Base-by-base conservation (phyloP, 202 grass and related monocot species). In the Setaria viridis region DNA sequence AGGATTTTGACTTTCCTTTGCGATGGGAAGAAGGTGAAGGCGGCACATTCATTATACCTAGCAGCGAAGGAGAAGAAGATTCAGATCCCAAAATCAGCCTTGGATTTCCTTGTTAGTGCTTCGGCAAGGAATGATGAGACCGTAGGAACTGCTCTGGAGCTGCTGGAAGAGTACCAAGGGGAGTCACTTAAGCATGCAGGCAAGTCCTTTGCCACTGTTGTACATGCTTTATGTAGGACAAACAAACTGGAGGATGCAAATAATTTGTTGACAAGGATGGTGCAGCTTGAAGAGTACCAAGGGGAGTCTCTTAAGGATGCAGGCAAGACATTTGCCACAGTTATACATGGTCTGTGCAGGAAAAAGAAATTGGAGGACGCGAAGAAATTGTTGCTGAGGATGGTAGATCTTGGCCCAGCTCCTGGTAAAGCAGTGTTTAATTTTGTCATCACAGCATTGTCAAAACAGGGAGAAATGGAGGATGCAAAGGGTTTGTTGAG, bases 361-460 rank as follows among this genome's bases (percentile, higher is more conserved):
- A 85, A 78, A 45, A 94, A 99, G 63, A 80, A 93, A 70, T 33
- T 89, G 62, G 80, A 91, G 56, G 94, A 91, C 79, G 97, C 97
- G 65, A 94, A 91, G 62, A 81, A 82, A 49, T 85, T 99, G 59
- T 78, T 99, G 82, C 80, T 82, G 72, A 92, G 87, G 79, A 99
- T 99, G 97, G 90, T 88, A 25, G 71, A 94, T 88, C 90, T 91
- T 68, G 97, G 88, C 11, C 92, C 94, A 51, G 78, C 93, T 78
- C 97, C 97, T 72, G 90, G 92, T 85, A 96, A 72, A 83, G 94
- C 88, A 15, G 94, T 88, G 49, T 99, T 99, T 67, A 97, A 99
- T 89, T 90, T 87, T 94, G 94, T 93, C 64, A 94, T 99, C 73
- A 94, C 92, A 2, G 90, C 90, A 51, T 67, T 97, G 58, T 93